These are phyloP conservation scores for Amaranthus cruentus DNA, from an alignment of 148 eudicot genomes.

Conservation along the genomic window DNA sequence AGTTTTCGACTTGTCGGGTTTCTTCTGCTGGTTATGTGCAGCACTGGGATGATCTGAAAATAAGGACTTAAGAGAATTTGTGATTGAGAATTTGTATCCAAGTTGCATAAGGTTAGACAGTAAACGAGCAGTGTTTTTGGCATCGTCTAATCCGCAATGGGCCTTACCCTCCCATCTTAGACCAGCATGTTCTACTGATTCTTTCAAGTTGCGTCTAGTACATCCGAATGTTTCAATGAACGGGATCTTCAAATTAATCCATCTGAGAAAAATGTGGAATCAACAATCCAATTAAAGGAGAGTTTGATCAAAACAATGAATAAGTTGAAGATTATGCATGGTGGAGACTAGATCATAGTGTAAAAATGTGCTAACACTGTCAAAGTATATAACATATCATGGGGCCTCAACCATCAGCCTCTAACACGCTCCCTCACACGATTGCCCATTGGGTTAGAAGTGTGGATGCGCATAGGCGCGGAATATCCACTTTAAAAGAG, in stretches of 20 bases:
- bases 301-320: background rate
- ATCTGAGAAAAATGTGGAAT: constrained; percentile 35
- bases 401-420: too few species aligned
- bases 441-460: too few species aligned
- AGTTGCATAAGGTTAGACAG: constrained; percentile 56
- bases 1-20: constrained; percentile 22
- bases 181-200: constrained; percentile 86
- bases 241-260: constrained; percentile 85
- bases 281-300: background rate
- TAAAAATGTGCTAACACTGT: too few species aligned
- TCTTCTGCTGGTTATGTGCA: constrained; percentile 28
- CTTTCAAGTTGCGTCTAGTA: constrained; percentile 63
- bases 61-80: constrained; percentile 43
- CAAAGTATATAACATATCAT: too few species aligned
- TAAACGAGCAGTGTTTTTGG: constrained; percentile 80
- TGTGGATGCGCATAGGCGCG: too few species aligned
- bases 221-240: constrained; percentile 56
- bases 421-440: too few species aligned
- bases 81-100: constrained; percentile 71
- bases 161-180: constrained; percentile 89
- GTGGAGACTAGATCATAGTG: too few species aligned
- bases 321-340: too few species aligned
- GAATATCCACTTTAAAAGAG: too few species aligned
- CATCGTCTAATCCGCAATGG: constrained; percentile 94
- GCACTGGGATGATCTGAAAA: constrained; percentile 33